Evolutionary conservation across 2,329 filamentous ascomycete species (phyloP), one percentile per base, ranked within the genome.

Genomic region (Aspergillus pseudoviridinutans): DNA sequence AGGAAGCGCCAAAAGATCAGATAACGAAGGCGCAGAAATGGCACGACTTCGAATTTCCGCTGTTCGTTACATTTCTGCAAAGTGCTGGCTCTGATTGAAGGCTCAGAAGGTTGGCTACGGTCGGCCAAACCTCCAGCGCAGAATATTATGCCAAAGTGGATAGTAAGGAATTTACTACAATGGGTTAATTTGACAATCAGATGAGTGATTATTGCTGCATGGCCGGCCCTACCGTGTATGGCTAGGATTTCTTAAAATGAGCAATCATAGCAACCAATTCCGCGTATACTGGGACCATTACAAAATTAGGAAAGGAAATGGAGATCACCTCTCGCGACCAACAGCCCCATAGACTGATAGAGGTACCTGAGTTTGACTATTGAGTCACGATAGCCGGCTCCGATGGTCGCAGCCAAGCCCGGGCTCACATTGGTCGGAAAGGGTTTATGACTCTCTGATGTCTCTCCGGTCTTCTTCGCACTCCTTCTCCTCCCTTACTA

Each of bases 1-100:
- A 50, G 28, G 35, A 61, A 64, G 58, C 59, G 56, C 56, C 56
- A 60, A 59, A 58, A 49, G 64, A 66, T 66, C 64, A 62, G 64
- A 66, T 66, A 66, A 66, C 57, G 47, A 55, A 47, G 29, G 59
- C 29, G 51, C 53, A 47, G 44, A 47, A 47, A 47, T 17, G 10
- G 20, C 20, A 47, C 7, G 4, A 47, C 22, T 47, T 5, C 5
- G 1, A 47, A 12, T 14, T 7, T 25, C 20, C 8, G 22, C 57
- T 53, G 27, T 53, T 38, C 27, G 38, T 50, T 54, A 51, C 46
- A 49, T 9, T 58, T 47, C 54, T 49, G 59, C 42, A 35, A 42
- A 47, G 53, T 41, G 14, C 22, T 27, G 28, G 51, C 44, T 10
- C 42, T 46, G 12, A 5, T 24, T 44, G 50, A 44, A 50, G 50